Evolutionary conservation across 257 asterid species (phyloP), one percentile per base, ranked within the genome.

Genomic region (Ligustrum vulgare): DNA sequence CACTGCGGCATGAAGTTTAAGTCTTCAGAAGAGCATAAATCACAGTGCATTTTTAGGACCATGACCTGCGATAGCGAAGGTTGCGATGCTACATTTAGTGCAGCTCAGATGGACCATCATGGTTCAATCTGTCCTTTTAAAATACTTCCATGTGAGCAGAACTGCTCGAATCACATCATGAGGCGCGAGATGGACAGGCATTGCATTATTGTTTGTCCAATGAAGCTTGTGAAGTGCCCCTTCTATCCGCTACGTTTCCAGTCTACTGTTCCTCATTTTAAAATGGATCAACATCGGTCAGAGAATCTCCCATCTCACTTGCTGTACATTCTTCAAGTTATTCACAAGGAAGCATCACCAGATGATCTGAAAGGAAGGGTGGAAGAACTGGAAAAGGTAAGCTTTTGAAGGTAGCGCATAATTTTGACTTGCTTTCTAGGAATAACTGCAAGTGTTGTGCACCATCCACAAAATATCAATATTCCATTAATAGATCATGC

Each of bases 171-270:
- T 6, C 81, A 36, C 37, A 78, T 91, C 69, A 87, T 89, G 91
- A 86, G 94, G 86, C 91, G 92, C 8, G 91, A 87, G 32, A 91
- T 91, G 94, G 96, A 91, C 79, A 70, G 92, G 78, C 96, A 91
- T 68, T 91, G 96, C 68, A 86, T 89, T 70, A 91, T 94, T 58
- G 74, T 80, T 31, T 91, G 96, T 75, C 87, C 90, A 72, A 89
- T 90, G 96, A 90, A 89, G 84, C 94, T 90, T 71, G 86, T 83
- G 69, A 90, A 87, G 67, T 91, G 96, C 71, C 89, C 92, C 54
- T 91, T 91, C 72, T 80, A 80, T 76, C 81, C 88, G 2, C 85
- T 86, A 8, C 94, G 96, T 74, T 91, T 94, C 67, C 82, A 72
- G 8, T 75, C 85, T 72, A 74, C 85, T 10, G 56, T 89, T 80